These are phyloP conservation scores for Aspergillus bombycis DNA, from an alignment of 2,329 filamentous ascomycete genomes.

Conservation along the genomic window DNA sequence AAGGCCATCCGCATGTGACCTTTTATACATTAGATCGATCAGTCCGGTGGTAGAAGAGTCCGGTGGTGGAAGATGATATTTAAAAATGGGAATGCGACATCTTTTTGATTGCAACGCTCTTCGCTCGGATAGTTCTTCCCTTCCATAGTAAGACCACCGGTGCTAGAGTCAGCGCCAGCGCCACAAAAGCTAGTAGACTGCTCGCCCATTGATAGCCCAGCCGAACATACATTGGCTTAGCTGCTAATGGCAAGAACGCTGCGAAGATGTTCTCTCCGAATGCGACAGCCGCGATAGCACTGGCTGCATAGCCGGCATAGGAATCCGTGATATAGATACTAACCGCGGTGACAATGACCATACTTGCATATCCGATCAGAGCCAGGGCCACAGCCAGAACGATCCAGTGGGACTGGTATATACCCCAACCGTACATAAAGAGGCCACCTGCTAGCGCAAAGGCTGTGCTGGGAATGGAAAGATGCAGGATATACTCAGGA, in stretches of 20 bases:
- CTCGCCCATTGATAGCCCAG: slow-evolving; percentile 46
- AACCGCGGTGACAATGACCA: slow-evolving; percentile 50
- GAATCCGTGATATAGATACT: slow-evolving; percentile 55
- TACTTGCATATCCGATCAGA: slow-evolving; percentile 46
- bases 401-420: slow-evolving; percentile 39
- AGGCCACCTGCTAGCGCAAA: slow-evolving; percentile 41
- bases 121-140: slow-evolving; percentile 36
- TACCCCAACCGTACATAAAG: slow-evolving; percentile 43
- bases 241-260: slow-evolving; percentile 47
- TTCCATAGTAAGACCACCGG: slow-evolving; percentile 41
- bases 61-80: neutral
- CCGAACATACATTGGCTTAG: slow-evolving; percentile 39
- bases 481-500: slow-evolving; percentile 48
- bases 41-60: neutral
- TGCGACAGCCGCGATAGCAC: slow-evolving; percentile 51
- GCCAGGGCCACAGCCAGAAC: slow-evolving; percentile 37
- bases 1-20: neutral
- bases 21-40: neutral
- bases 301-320: slow-evolving; percentile 53
- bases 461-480: slow-evolving; percentile 39
- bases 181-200: slow-evolving; percentile 44
- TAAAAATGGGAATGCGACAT: slow-evolving; percentile 6
- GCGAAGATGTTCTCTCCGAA: slow-evolving; percentile 49
- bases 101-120: slow-evolving; percentile 16
- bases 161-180: slow-evolving; percentile 35